Evolutionary conservation across 352 stramenopile genomes (phyloP).

Genomic region (Pythium vanterpoolii): DNA sequence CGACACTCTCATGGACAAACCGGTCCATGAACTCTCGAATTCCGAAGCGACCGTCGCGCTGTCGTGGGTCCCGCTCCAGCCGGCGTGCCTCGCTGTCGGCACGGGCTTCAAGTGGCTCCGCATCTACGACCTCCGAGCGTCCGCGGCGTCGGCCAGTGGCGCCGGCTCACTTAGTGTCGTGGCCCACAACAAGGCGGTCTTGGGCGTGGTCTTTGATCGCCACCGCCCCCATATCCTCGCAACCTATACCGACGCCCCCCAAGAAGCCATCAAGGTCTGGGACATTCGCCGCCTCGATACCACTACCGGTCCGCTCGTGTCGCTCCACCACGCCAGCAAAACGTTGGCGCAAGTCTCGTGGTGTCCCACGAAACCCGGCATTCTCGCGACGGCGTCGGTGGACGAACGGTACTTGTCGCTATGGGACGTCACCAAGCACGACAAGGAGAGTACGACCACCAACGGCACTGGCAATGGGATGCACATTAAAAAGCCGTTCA

Average conservation of each 20-base stretch:
- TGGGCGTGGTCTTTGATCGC: constrained; percentile 78
- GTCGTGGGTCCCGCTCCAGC: constrained; percentile 80
- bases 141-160: constrained; percentile 11
- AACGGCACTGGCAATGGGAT: neutral
- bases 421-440: constrained; percentile 74
- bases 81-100: constrained; percentile 72
- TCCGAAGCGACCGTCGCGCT: constrained; percentile 80
- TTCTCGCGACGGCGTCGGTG: constrained; percentile 69
- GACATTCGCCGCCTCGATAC: constrained; percentile 82
- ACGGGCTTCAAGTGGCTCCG: constrained; percentile 88
- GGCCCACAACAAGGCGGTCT: constrained; percentile 80
- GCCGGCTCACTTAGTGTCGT: constrained; percentile 82
- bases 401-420: constrained; percentile 85
- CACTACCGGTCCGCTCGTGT: constrained; percentile 57
- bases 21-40: constrained; percentile 78
- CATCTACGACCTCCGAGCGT: constrained; percentile 71
- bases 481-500: constrained; percentile 71
- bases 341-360: constrained; percentile 75
- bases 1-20: constrained; percentile 44
- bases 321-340: constrained; percentile 70
- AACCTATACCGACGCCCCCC: constrained; percentile 78
- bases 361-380: constrained; percentile 78
- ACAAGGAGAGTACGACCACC: constrained; percentile 3
- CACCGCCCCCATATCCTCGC: constrained; percentile 79
- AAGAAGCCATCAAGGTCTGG: constrained; percentile 85